These are phyloP conservation scores for Raddia distichophylla DNA, from an alignment of 176 grass and related monocot species.

Conservation along the genomic window DNA sequence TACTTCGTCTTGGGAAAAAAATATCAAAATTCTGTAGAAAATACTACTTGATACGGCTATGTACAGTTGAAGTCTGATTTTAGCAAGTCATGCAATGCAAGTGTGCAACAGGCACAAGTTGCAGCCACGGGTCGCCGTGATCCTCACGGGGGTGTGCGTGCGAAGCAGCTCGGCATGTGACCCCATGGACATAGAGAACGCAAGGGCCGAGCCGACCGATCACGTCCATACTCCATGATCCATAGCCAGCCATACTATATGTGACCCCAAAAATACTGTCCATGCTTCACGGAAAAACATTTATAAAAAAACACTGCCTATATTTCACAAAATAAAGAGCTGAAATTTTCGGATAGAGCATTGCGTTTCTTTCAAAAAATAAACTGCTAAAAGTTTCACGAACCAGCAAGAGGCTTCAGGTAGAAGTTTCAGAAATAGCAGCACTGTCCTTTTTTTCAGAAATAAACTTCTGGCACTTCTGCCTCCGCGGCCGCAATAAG, in stretches of 20 bases:
- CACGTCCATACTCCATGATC: background rate
- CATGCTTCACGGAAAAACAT: too few species aligned
- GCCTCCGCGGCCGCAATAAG: too few species aligned
- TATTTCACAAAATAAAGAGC: too few species aligned
- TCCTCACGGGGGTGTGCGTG: background rate
- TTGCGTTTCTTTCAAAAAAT: background rate
- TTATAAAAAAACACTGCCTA: too few species aligned
- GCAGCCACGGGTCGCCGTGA: background rate
- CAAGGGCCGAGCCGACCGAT: background rate
- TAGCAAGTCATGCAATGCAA: background rate
- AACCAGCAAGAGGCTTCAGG: background rate
- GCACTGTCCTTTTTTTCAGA: too few species aligned
- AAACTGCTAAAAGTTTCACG: too few species aligned
- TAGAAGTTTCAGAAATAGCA: too few species aligned
- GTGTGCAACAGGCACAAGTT: background rate
- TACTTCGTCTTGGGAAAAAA: background rate
- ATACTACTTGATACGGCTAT: background rate
- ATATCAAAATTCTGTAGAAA: too few species aligned
- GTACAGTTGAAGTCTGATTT: background rate
- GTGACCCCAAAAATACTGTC: background rate
- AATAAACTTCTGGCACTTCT: too few species aligned
- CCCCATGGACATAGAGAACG: background rate
- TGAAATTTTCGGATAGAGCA: too few species aligned
- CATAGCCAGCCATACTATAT: background rate
- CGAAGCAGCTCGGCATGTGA: conserved; percentile 19